Conservation (phyloP, 2,329 filamentous ascomycete species). For the Penicillium sp. region DNA sequence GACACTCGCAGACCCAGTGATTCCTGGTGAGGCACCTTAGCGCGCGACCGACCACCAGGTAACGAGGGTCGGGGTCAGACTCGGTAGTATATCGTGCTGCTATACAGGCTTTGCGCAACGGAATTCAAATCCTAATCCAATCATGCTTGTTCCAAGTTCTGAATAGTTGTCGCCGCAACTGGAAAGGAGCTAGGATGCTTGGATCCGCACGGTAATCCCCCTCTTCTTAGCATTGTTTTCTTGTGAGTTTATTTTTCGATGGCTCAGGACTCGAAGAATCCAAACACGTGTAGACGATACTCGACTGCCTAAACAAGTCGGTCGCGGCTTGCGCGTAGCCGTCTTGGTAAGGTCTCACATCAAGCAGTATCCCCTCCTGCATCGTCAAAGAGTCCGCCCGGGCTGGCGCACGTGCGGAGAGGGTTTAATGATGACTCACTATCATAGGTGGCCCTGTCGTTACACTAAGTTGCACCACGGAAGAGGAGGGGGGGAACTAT, state of each 20-base stretch:
- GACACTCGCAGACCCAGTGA: constrained; percentile 3
- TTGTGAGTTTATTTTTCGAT: neutral
- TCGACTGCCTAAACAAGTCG: constrained; percentile 6
- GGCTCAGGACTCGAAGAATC: neutral
- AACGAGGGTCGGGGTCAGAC: neutral
- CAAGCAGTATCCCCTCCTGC: neutral
- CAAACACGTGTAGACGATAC: neutral
- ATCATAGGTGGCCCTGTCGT: constrained; percentile 6
- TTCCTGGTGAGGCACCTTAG: constrained; percentile 4
- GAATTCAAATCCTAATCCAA: neutral
- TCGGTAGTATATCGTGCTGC: constrained; percentile 2
- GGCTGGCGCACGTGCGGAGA: neutral
- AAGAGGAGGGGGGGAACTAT: neutral
- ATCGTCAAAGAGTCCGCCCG: neutral
- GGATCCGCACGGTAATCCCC: neutral
- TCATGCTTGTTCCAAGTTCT: neutral
- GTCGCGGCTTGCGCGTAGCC: neutral
- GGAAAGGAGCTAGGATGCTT: neutral
- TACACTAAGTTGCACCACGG: neutral
- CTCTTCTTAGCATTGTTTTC: neutral
- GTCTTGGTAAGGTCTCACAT: neutral
- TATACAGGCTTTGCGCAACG: constrained; percentile 1
- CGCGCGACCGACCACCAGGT: neutral
- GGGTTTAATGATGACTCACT: neutral
- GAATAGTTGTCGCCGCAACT: neutral